Conservation (phyloP, 176 grass and related monocot genomes). For the Oryza nivara region DNA sequence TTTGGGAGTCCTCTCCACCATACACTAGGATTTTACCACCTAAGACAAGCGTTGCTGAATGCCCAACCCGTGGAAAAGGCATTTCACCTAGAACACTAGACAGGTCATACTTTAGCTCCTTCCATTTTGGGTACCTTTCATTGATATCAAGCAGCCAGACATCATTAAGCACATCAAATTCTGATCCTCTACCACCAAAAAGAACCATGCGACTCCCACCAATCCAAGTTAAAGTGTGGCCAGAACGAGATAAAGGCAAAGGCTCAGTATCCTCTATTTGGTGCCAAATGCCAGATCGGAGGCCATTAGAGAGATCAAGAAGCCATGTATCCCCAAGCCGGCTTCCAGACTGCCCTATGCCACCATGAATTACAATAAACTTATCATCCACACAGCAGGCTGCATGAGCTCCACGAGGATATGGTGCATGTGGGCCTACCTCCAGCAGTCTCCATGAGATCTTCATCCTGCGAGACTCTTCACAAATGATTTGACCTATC, state of each 20-base stretch:
- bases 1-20: conserved; percentile 89
- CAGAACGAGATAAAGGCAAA: conserved; percentile 75
- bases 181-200: conserved; percentile 86
- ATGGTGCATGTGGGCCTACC: conserved; percentile 60
- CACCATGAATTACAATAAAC: conserved; percentile 79
- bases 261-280: conserved; percentile 51
- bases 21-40: conserved; percentile 92
- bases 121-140: conserved; percentile 71
- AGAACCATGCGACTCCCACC: conserved; percentile 68
- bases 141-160: conserved; percentile 83
- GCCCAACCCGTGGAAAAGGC: conserved; percentile 81
- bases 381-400: conserved; percentile 76
- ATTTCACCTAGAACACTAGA: conserved; percentile 68
- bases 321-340: conserved; percentile 89
- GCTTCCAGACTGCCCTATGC: conserved; percentile 70
- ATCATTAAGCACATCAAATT: conserved; percentile 93
- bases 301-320: conserved; percentile 77
- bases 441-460: conserved; percentile 79
- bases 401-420: conserved; percentile 84
- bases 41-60: conserved; percentile 72
- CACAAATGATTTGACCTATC: conserved; percentile 65
- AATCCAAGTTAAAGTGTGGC: conserved; percentile 88
- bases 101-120: conserved; percentile 69
- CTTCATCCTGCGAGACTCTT: conserved; percentile 54
- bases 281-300: conserved; percentile 70